Conservation (phyloP, 2,329 filamentous ascomycete genomes). For the Rutstroemia sp. region DNA sequence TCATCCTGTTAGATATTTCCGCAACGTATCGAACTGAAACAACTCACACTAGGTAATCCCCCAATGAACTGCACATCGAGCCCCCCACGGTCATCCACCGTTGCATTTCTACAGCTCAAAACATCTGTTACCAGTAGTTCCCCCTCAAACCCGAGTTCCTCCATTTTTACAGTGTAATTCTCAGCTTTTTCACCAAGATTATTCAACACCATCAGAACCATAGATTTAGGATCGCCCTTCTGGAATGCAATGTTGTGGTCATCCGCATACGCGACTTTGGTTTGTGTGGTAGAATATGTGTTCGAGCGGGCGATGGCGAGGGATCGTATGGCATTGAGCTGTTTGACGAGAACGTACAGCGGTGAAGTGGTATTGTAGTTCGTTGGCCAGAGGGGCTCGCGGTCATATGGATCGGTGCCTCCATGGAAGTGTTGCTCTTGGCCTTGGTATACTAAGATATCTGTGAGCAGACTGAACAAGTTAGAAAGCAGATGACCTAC, state of each 20-base stretch:
- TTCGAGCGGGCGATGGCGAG: conserved; percentile 2
- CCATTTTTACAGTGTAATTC: conserved; percentile 4
- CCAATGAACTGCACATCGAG: neutral
- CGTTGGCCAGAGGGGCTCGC: conserved; percentile 37
- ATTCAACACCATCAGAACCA: conserved; percentile 29
- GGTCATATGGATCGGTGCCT: conserved; percentile 32
- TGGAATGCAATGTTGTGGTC: conserved; percentile 11
- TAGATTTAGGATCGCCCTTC: conserved; percentile 12
- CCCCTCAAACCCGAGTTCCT: conserved; percentile 7
- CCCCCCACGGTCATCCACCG: conserved; percentile 1
- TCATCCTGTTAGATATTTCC: neutral
- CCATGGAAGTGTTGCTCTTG: conserved; percentile 43
- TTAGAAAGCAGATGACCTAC: conserved; percentile 24
- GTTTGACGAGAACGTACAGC: conserved; percentile 33
- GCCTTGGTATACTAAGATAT: conserved; percentile 36
- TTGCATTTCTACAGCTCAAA: conserved; percentile 10
- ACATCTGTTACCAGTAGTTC: conserved; percentile 10
- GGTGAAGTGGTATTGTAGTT: conserved; percentile 31
- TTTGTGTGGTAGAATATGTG: conserved; percentile 12
- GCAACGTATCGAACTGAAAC: neutral
- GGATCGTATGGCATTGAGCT: conserved; percentile 14
- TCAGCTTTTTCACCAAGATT: conserved; percentile 29
- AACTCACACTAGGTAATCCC: conserved; percentile 5
- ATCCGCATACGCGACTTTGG: conserved; percentile 12
- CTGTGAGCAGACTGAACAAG: neutral